phyloP scores from a whole-genome alignment of 2,329 filamentous ascomycete species.

The Sporothrix schenckii region DNA sequence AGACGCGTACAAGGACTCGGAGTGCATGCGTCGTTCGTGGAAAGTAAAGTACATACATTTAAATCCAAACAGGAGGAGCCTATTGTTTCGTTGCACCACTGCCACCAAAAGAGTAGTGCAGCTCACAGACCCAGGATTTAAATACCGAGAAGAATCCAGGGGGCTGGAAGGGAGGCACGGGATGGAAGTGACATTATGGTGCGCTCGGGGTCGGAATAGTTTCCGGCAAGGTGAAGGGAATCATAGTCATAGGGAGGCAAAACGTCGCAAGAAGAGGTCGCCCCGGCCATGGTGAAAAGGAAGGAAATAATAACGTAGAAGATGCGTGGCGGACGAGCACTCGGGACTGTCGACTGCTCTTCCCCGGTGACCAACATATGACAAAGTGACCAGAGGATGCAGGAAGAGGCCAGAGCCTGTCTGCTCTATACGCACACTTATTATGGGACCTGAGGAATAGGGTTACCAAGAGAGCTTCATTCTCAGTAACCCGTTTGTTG shows the following conservation, averaged over 20 bases:
- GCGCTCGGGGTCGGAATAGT: not conserved
- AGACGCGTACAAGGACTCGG: too few relatives aligned
- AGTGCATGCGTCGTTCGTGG: too few relatives aligned
- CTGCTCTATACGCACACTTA: not conserved
- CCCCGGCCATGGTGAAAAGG: not conserved
- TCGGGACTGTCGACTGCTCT: not conserved
- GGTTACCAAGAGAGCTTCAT: too few relatives aligned
- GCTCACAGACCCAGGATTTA: not conserved
- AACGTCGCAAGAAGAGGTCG: constrained; percentile 9
- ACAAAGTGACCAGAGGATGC: not conserved
- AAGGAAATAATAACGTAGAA: not conserved
- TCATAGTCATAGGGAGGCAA: not conserved
- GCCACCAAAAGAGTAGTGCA: not conserved
- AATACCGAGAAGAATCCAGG: constrained; percentile 9
- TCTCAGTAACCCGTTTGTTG: not conserved
- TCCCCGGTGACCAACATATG: constrained; percentile 2
- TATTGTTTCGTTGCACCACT: not conserved
- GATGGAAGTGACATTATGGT: not conserved
- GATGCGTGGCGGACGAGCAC: not conserved
- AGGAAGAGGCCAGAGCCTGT: not conserved
- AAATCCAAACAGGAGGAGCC: not conserved
- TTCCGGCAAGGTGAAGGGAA: not conserved
- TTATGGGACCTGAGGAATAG: too few relatives aligned
- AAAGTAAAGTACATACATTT: too few relatives aligned
- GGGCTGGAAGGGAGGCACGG: not conserved